These are phyloP conservation scores for Aspergillus pseudoterreus DNA, from an alignment of 2,329 filamentous ascomycete species.

Conservation along the genomic window DNA sequence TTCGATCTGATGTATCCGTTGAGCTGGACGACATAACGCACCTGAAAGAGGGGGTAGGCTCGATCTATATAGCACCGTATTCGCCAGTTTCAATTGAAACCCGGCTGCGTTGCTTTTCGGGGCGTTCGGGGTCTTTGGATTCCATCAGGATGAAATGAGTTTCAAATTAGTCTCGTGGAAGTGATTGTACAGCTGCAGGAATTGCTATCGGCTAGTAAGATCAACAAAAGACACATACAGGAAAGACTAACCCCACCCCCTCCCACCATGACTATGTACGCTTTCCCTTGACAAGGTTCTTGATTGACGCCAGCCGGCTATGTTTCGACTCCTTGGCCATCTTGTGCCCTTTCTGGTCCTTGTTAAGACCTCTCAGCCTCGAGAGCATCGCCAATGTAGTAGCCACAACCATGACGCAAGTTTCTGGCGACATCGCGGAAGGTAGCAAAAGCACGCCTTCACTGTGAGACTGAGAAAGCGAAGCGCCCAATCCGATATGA, in stretches of 20 bases:
- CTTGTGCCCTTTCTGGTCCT: background rate
- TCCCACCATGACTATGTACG: too few relatives aligned
- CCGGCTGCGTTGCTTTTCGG: too few relatives aligned
- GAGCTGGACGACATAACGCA: background rate
- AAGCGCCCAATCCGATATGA: slow-evolving; percentile 3
- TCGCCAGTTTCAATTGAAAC: too few relatives aligned
- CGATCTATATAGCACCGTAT: background rate
- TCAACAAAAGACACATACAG: too few relatives aligned
- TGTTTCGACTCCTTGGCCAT: background rate
- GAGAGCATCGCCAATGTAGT: background rate
- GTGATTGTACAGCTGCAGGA: background rate
- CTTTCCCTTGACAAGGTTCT: background rate
- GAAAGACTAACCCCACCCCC: too few relatives aligned
- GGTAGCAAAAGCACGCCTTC: slow-evolving; percentile 4
- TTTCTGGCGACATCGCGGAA: background rate
- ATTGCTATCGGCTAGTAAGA: background rate
- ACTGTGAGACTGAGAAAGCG: slow-evolving; percentile 1
- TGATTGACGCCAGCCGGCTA: background rate
- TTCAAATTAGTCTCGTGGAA: background rate
- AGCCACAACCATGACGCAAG: background rate
- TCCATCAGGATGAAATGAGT: too few relatives aligned
- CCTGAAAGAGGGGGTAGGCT: too few relatives aligned
- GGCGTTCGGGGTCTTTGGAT: too few relatives aligned
- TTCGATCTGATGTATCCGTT: background rate
- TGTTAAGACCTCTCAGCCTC: background rate